Percentiles rank a stretch among this genome's conserved stretches.
Evolutionary conservation across 2,329 filamentous ascomycete genomes (phyloP).

Genomic region (Penicillium psychrosexuale): DNA sequence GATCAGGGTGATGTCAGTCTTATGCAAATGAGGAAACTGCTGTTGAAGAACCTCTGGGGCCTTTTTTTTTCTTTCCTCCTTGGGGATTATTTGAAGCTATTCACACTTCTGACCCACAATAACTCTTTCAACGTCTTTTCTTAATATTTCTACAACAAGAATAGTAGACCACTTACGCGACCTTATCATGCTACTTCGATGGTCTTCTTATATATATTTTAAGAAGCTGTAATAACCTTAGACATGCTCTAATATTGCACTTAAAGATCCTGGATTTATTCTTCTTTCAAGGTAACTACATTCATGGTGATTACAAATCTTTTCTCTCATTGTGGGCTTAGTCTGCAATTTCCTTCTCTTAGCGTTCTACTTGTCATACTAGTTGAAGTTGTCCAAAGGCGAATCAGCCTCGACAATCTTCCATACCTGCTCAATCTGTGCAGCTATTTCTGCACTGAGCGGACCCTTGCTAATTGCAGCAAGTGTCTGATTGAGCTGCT

Average conservation of each 20-base stretch:
- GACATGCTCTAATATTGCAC: neutral
- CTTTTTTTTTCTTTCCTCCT: neutral
- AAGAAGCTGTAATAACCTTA: too few relatives aligned
- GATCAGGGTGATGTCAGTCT: neutral
- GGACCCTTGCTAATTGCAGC: slow-evolving; percentile 46
- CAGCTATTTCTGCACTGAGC: slow-evolving; percentile 21
- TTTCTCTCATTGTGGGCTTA: neutral
- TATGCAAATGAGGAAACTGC: neutral
- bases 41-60: too few relatives aligned
- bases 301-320: neutral
- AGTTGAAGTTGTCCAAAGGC: slow-evolving; percentile 21
- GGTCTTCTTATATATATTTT: too few relatives aligned
- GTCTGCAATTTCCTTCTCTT: neutral
- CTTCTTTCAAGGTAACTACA: neutral
- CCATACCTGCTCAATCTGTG: slow-evolving; percentile 29
- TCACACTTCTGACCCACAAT: neutral
- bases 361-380: neutral
- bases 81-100: neutral
- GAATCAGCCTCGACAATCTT: slow-evolving; percentile 26
- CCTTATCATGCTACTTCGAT: too few relatives aligned
- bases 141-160: neutral
- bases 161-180: too few relatives aligned
- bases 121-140: neutral
- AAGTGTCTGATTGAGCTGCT: slow-evolving; percentile 23
- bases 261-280: neutral